Evolutionary conservation across 2,329 filamentous ascomycete genomes (phyloP).

Genomic region (Alternaria atra): DNA sequence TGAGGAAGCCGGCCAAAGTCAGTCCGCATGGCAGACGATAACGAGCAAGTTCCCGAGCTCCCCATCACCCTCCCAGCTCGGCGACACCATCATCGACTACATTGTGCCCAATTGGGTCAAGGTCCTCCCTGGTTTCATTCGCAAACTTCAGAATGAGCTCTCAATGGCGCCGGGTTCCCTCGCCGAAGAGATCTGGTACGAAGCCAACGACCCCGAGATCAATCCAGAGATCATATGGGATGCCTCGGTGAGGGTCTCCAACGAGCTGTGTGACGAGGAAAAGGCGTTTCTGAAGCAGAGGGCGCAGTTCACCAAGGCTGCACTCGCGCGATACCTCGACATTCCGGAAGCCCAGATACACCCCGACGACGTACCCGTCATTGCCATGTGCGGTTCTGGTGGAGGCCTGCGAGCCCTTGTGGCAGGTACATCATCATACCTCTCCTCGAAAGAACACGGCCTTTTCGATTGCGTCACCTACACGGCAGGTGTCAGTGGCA

Average conservation of each 20-base stretch:
- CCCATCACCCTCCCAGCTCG: slow-evolving; percentile 49
- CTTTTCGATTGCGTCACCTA: slow-evolving; percentile 95
- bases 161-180: slow-evolving; percentile 88
- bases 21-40: slow-evolving; percentile 48
- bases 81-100: slow-evolving; percentile 69
- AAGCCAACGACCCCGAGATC: slow-evolving; percentile 82
- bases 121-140: slow-evolving; percentile 75
- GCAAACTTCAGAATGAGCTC: slow-evolving; percentile 86
- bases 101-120: slow-evolving; percentile 87
- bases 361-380: slow-evolving; percentile 89
- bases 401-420: slow-evolving; percentile 90
- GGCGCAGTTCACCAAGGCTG: slow-evolving; percentile 72
- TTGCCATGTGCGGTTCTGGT: slow-evolving; percentile 93
- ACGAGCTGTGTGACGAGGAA: slow-evolving; percentile 84
- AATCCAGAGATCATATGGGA: slow-evolving; percentile 89
- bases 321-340: slow-evolving; percentile 82
- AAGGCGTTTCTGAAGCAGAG: slow-evolving; percentile 75
- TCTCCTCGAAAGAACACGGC: slow-evolving; percentile 84
- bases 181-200: slow-evolving; percentile 91
- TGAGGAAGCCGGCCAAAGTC: slow-evolving; percentile 20
- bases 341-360: slow-evolving; percentile 83
- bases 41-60: slow-evolving; percentile 41
- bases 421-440: slow-evolving; percentile 85
- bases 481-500: slow-evolving; percentile 93
- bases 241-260: slow-evolving; percentile 82